Evolutionary conservation across 1,284 basidiomycete genomes (phyloP).

Genomic region (Albatrellus sp.): DNA sequence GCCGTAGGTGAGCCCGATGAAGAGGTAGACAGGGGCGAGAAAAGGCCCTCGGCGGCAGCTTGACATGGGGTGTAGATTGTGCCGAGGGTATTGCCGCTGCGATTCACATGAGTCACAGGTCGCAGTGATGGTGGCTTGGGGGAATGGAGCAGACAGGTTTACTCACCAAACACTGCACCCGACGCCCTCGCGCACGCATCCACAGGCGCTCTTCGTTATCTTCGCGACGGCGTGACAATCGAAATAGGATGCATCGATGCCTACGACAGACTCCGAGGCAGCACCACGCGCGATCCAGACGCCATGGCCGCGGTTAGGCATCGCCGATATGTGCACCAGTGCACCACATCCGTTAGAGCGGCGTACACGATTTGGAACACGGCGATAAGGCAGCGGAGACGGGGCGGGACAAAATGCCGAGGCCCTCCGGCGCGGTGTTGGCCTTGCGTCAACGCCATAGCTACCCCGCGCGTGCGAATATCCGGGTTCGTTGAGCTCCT

Average conservation of each 20-base stretch:
- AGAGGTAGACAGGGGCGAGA: conserved; percentile 16
- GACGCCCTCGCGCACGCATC: conserved; percentile 50
- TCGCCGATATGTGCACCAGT: conserved; percentile 39
- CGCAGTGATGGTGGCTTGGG: too few relatives aligned
- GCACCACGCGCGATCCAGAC: conserved; percentile 44
- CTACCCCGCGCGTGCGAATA: conserved; percentile 10
- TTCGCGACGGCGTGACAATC: conserved; percentile 1
- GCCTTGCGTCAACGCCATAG: conserved; percentile 10
- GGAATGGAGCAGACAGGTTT: background rate
- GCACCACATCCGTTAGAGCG: conserved; percentile 46
- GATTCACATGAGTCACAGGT: conserved; percentile 2
- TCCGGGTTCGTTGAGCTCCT: conserved; percentile 8
- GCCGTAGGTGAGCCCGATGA: too few relatives aligned
- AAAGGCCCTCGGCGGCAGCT: conserved; percentile 38
- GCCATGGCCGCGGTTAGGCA: conserved; percentile 33
- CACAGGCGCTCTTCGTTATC: conserved; percentile 30
- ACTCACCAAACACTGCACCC: conserved; percentile 51
- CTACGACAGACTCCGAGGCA: conserved; percentile 35
- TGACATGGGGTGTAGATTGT: conserved; percentile 48
- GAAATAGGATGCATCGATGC: conserved; percentile 6
- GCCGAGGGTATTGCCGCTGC: conserved; percentile 50
- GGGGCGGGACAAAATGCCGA: conserved; percentile 8
- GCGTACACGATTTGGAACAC: conserved; percentile 9
- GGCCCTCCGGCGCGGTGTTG: conserved; percentile 1
- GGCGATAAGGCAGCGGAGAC: background rate